Conservation (phyloP, 352 stramenopile genomes). For the Lagenidium sp. region DNA sequence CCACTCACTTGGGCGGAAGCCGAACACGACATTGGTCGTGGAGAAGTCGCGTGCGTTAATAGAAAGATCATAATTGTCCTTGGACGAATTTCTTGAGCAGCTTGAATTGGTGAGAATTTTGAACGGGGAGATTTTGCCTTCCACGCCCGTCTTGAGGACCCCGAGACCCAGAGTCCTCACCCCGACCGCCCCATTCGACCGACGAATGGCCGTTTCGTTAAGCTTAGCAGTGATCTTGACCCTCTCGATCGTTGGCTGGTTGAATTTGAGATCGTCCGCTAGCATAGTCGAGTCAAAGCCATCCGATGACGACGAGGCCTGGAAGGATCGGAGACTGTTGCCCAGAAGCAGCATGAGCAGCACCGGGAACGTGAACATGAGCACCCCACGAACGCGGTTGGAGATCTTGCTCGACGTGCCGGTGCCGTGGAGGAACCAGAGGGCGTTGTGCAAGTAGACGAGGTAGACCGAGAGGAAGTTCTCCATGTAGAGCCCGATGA, state of each 20-base stretch:
- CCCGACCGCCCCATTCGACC: no score
- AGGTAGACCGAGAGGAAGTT: slow-evolving; percentile 26
- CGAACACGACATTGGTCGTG: slow-evolving; percentile 26
- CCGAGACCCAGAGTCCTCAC: no score
- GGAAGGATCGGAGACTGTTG: slow-evolving; percentile 37
- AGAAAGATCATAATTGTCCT: slow-evolving; percentile 5
- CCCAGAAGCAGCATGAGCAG: slow-evolving; percentile 28
- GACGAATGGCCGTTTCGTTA: slow-evolving; percentile 14
- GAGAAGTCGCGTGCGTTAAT: slow-evolving; percentile 33
- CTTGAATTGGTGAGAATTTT: slow-evolving; percentile 19
- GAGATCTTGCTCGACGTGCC: slow-evolving; percentile 7
- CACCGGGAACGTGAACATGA: slow-evolving; percentile 29
- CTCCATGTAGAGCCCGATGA: slow-evolving; percentile 23
- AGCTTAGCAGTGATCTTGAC: slow-evolving; percentile 4
- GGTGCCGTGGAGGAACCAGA: slow-evolving; percentile 24
- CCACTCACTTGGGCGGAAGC: slow-evolving; percentile 34
- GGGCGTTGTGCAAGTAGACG: slow-evolving; percentile 39
- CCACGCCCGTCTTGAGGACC: slow-evolving; percentile 35
- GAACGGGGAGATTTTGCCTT: slow-evolving; percentile 18
- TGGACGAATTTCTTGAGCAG: no score
- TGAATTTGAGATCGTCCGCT: slow-evolving; percentile 27
- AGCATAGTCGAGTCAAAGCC: slow-evolving; percentile 37
- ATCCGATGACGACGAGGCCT: slow-evolving; percentile 32
- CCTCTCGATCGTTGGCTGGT: slow-evolving; percentile 20
- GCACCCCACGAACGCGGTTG: neutral